A percentile compares a stretch with the other conserved stretches of the same genome.
These are phyloP conservation scores for Solidago caesia DNA, from an alignment of 129 eudicot genomes.

Conservation along the genomic window DNA sequence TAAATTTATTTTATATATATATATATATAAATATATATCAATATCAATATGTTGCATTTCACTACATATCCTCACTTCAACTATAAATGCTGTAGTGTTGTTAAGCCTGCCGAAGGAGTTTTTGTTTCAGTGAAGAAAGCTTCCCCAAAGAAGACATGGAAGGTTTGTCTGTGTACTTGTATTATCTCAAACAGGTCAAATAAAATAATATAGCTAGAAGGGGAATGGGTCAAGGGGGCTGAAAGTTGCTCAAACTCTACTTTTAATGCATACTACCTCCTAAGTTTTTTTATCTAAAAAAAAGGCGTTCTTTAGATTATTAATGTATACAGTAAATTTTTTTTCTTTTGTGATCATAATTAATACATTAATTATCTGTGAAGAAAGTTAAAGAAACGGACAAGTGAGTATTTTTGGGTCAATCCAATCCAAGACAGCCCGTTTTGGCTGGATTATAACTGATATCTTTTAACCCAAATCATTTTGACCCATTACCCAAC, in stretches of 20 bases:
- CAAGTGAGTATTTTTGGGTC: background rate
- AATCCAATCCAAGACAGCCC: background rate
- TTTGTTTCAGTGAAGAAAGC: slow-evolving; percentile 86
- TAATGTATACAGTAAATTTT: no score
- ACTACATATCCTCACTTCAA: slow-evolving; percentile 10
- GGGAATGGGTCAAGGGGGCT: background rate
- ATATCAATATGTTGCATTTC: slow-evolving; percentile 16
- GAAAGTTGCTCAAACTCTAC: background rate
- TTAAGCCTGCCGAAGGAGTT: slow-evolving; percentile 82
- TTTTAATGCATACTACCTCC: background rate
- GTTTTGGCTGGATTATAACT: background rate
- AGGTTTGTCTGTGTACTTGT: slow-evolving; percentile 51
- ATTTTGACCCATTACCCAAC: background rate
- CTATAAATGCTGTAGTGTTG: slow-evolving; percentile 63
- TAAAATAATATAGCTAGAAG: background rate
- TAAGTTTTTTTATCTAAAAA: background rate
- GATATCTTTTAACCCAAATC: background rate
- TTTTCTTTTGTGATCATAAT: background rate
- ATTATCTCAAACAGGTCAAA: background rate
- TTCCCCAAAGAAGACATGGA: slow-evolving; percentile 85
- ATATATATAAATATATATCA: background rate
- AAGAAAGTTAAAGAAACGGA: background rate
- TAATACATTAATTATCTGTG: background rate
- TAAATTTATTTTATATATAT: no score
- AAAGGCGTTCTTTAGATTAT: no score